Base-by-base conservation (phyloP, 2,329 filamentous ascomycete species). In the Colletotrichum tabaci region DNA sequence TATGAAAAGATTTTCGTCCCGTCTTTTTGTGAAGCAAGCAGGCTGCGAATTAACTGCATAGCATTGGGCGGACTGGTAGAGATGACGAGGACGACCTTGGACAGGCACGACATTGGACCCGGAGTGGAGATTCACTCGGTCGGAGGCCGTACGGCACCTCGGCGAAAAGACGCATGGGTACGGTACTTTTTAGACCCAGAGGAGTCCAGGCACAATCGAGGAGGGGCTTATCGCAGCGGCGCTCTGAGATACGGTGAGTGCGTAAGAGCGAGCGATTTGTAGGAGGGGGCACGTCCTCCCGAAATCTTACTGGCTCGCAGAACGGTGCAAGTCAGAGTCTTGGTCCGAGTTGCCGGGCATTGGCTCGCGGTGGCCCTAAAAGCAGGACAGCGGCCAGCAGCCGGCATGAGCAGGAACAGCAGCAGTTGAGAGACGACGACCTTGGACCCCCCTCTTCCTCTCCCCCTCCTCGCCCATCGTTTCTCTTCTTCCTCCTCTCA, bases 21-120 rank as follows among this genome's bases (percentile, higher is more conserved):
- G 5, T 47, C 38, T 46, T 63, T 26, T 38, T 62, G 52, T 57
- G 53, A 72, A 64, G 52, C 69, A 68, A 66, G 65, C 69, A 64
- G 64, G 40, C 58, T 49, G 55, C 35, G 55, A 49, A 49, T 68
- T 62, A 52, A 52, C 46, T 35, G 68, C 52, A 60, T 53, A 68
- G 40, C 12, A 53, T 46, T 10, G 8, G 52, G 5, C 46, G n/a
- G 64, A 57, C 67, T 67, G 67, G 64, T 38, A 44, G 53, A 62
- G 67, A 30, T 49, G 63, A 62, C 42, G 63, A 62, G 15, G 21
- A 47, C 30, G 21, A 55, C 38, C 21, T 42, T 42, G 21, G 21
- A n/a, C 30, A 40, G 44, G 49, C 21, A 23, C 38, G 52, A 49
- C 38, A 21, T 35, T 53, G n/a, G 35, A 44, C 26, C 44, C 52